phyloP scores from a whole-genome alignment of 495 filamentous ascomycete species.

The Friedmanniomyces endolithicus region DNA sequence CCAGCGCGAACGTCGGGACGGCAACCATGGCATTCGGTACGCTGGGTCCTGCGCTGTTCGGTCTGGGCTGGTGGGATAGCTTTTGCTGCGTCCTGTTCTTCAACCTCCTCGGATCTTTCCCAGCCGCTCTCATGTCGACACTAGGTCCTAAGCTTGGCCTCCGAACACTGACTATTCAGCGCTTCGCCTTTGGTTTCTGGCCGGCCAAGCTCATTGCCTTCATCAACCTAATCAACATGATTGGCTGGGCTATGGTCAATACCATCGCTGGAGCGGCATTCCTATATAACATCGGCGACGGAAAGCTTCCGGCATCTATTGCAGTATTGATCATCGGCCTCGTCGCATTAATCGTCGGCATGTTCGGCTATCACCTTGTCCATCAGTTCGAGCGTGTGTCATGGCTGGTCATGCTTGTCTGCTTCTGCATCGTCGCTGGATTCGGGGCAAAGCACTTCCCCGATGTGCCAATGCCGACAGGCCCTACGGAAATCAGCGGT shows the following conservation, averaged over 20 bases:
- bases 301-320: constrained; percentile 32
- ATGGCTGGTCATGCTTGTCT: constrained; percentile 17
- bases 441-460: background rate
- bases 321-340: constrained; percentile 37
- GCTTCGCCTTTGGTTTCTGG: background rate
- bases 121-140: background rate
- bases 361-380: constrained; percentile 28
- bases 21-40: background rate
- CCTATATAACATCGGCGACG: constrained; percentile 37
- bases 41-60: background rate
- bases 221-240: background rate
- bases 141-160: constrained; percentile 5
- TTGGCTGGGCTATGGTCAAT: background rate
- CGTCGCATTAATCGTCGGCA: constrained; percentile 32
- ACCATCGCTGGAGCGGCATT: background rate
- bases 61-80: background rate
- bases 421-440: background rate
- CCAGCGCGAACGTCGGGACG: background rate
- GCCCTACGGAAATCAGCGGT: background rate
- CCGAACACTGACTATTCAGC: background rate
- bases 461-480: background rate
- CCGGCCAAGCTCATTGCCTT: background rate
- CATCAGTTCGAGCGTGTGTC: constrained; percentile 31
- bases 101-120: background rate
- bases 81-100: background rate